Evolutionary conservation across 208 protist genomes (phyloP).

Genomic region (Wallacemonas sp.): DNA sequence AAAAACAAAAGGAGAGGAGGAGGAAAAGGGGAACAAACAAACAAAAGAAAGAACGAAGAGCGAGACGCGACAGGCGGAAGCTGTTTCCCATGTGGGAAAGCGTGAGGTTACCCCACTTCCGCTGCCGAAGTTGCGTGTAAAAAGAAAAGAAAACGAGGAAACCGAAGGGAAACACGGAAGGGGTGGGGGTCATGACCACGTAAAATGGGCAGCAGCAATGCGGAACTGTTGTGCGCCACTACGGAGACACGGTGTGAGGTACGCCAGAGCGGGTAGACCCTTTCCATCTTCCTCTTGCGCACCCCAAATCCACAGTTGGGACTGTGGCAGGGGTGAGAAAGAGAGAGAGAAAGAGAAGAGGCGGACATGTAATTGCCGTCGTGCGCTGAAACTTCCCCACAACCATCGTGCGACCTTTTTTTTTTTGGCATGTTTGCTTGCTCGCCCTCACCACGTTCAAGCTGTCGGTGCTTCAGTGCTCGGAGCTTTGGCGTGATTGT

Average conservation of each 20-base stretch:
- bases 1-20: slow-evolving; percentile 8
- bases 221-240: no score
- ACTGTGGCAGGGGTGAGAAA: no score
- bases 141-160: slow-evolving; percentile 6
- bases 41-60: slow-evolving; percentile 10
- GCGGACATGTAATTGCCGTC: slow-evolving; percentile 3
- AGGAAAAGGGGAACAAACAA: slow-evolving; percentile 11
- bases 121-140: slow-evolving; percentile 1
- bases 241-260: no score
- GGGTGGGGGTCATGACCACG: no score
- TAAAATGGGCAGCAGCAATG: no score
- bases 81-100: not conserved
- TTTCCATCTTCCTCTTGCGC: no score
- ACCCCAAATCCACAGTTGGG: no score
- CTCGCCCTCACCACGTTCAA: no score
- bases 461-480: not conserved
- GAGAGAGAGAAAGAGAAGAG: no score
- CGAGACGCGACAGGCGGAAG: not conserved
- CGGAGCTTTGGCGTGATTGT: not conserved
- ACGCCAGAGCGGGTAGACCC: no score
- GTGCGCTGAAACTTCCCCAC: not conserved
- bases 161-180: not conserved
- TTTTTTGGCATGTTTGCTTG: no score
- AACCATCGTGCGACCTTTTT: no score
- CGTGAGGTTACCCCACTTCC: slow-evolving; percentile 6